These are phyloP conservation scores for Aspergillus neotritici DNA, from an alignment of 2,329 filamentous ascomycete species.

Conservation along the genomic window DNA sequence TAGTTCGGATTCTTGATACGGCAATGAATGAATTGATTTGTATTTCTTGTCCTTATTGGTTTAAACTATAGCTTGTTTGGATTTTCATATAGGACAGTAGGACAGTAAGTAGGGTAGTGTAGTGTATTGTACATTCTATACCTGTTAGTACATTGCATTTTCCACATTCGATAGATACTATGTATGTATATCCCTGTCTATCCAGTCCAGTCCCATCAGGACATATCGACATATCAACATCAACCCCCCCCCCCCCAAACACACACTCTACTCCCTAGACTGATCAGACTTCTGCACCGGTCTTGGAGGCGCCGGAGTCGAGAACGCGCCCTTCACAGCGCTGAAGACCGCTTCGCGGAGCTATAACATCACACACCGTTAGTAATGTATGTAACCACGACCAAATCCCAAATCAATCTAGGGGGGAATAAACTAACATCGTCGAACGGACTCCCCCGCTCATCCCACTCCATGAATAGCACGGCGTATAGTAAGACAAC, in stretches of 20 bases:
- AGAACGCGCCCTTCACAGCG: constrained; percentile 28
- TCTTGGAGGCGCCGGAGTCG: constrained; percentile 26
- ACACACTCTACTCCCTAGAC: constrained; percentile 3
- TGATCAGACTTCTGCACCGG: constrained; percentile 19
- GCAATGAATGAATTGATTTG: constrained; percentile 13
- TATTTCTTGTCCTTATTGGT: no score
- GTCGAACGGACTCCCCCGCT: constrained; percentile 37
- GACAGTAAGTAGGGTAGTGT: constrained; percentile 2
- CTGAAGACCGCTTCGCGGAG: constrained; percentile 32
- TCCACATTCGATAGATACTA: neutral
- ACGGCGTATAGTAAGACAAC: constrained; percentile 40
- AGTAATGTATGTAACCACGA: constrained; percentile 8
- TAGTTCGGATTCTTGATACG: constrained; percentile 9
- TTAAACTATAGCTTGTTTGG: no score
- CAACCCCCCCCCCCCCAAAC: no score
- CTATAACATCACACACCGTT: constrained; percentile 18
- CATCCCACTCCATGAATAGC: constrained; percentile 43
- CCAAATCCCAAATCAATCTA: neutral
- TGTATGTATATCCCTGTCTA: neutral
- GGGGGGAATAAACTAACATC: constrained; percentile 26
- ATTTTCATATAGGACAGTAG: neutral
- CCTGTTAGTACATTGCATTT: neutral
- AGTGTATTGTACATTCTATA: neutral
- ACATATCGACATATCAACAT: no score
- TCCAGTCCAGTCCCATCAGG: no score